Percentiles rank a stretch among this genome's conserved stretches.
Evolutionary conservation across 2,329 filamentous ascomycete genomes (phyloP).

Genomic region (Alternaria arborescens): DNA sequence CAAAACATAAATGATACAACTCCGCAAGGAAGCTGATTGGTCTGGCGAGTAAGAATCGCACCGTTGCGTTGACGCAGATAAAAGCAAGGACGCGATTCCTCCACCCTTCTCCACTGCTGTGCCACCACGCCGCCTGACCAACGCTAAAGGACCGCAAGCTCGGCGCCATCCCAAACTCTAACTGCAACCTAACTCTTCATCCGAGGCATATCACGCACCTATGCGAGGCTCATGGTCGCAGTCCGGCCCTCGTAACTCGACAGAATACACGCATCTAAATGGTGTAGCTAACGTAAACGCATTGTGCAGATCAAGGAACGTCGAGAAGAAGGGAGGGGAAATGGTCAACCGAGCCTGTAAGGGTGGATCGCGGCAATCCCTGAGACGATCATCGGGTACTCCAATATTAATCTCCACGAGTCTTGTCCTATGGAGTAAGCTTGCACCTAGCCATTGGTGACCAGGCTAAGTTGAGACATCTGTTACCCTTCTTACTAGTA

Average conservation of each 20-base stretch:
- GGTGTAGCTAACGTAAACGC: not conserved
- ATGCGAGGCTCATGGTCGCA: not conserved
- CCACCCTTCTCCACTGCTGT: not conserved
- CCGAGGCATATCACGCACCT: not conserved
- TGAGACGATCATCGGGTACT: slow-evolving; percentile 4
- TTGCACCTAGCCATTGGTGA: not conserved
- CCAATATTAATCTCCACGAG: slow-evolving; percentile 7
- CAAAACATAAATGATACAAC: not conserved
- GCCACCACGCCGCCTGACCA: not conserved
- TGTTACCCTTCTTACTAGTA: not conserved
- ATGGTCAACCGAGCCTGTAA: not conserved
- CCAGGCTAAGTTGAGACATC: not conserved
- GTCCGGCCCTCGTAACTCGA: not conserved
- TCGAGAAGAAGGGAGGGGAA: not conserved
- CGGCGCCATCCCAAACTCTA: slow-evolving; percentile 5
- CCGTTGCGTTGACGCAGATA: not conserved
- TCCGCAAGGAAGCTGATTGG: not conserved
- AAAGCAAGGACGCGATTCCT: not conserved
- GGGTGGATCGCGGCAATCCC: not conserved
- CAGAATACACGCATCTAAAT: not conserved
- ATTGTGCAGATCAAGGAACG: not conserved
- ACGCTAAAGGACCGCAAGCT: slow-evolving; percentile 3
- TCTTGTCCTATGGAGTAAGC: not conserved
- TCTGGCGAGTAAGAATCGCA: not conserved
- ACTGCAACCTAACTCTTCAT: not conserved